phyloP scores from a whole-genome alignment of 2,329 filamentous ascomycete species.

The Diaporthe sp. region DNA sequence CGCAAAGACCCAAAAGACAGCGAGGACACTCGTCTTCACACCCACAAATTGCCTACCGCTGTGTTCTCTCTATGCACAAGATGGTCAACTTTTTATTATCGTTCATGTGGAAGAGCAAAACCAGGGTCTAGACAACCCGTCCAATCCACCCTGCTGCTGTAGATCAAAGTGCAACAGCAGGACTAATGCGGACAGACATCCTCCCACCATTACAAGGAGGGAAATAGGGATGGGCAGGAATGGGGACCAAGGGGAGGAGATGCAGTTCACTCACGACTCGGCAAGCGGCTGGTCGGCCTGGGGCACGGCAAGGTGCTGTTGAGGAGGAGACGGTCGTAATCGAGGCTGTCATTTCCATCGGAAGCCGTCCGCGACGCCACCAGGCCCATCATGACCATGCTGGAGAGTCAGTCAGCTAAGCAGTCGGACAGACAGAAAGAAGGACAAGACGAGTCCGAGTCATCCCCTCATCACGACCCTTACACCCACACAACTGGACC shows the following conservation, averaged over 20 bases:
- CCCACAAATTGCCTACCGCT: slow-evolving; percentile 75
- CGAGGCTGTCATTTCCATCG: slow-evolving; percentile 40
- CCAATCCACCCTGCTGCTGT: slow-evolving; percentile 76
- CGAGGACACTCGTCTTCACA: slow-evolving; percentile 42
- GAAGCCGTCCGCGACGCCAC: slow-evolving; percentile 7
- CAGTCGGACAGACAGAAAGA: not conserved
- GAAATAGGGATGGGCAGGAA: not conserved
- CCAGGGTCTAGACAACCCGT: slow-evolving; percentile 77
- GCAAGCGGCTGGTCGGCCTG: not conserved
- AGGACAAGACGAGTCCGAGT: not conserved
- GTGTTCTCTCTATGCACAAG: slow-evolving; percentile 69
- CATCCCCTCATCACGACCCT: not conserved
- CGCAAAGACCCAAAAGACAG: not conserved
- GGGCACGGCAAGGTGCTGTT: slow-evolving; percentile 15
- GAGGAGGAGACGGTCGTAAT: slow-evolving; percentile 40
- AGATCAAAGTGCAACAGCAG: slow-evolving; percentile 68
- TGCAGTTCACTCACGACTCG: slow-evolving; percentile 4
- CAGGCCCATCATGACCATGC: not conserved
- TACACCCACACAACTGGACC: slow-evolving; percentile 66
- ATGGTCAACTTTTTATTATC: slow-evolving; percentile 70
- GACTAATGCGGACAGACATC: slow-evolving; percentile 76
- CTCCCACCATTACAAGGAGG: not conserved
- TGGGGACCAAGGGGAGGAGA: not conserved
- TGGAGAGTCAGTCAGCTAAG: not conserved
- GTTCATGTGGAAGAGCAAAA: slow-evolving; percentile 74